These are phyloP conservation scores for Naganishia antarctica DNA, from an alignment of 768 basidiomycete species.

Conservation along the genomic window DNA sequence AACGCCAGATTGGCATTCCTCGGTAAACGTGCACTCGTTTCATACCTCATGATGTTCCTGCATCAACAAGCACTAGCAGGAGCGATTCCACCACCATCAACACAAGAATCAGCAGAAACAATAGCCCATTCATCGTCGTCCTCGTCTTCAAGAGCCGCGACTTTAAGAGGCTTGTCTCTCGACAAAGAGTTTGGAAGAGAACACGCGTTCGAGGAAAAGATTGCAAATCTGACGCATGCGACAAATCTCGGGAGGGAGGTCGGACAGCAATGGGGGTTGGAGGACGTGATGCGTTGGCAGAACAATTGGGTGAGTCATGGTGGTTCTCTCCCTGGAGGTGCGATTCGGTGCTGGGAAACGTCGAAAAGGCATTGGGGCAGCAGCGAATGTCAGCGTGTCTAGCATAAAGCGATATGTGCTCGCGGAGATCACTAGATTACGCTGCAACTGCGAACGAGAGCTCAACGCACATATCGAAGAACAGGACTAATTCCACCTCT, in stretches of 20 bases:
- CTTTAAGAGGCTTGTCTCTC: neutral
- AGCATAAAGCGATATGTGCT: no score
- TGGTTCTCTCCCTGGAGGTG: no score
- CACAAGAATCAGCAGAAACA: slow-evolving; percentile 3
- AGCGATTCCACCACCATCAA: neutral
- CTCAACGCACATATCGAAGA: neutral
- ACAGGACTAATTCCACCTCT: neutral
- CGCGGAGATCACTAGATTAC: no score
- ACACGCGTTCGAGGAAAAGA: slow-evolving; percentile 34
- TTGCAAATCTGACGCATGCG: slow-evolving; percentile 39
- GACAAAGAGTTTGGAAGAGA: slow-evolving; percentile 23
- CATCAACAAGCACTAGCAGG: slow-evolving; percentile 33
- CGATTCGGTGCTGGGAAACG: no score
- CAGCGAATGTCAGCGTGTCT: no score
- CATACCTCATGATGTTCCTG: slow-evolving; percentile 42
- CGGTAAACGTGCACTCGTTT: slow-evolving; percentile 40
- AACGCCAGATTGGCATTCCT: slow-evolving; percentile 43
- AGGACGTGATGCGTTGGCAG: slow-evolving; percentile 36
- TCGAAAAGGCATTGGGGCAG: no score
- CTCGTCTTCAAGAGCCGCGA: neutral
- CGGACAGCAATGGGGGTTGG: slow-evolving; percentile 37
- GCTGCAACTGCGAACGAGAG: no score
- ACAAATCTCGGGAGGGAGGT: slow-evolving; percentile 43
- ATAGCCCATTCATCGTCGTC: slow-evolving; percentile 2
- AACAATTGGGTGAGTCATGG: slow-evolving; percentile 28